Evolutionary conservation across 2,329 filamentous ascomycete genomes (phyloP).

Genomic region (Alternaria alternata): DNA sequence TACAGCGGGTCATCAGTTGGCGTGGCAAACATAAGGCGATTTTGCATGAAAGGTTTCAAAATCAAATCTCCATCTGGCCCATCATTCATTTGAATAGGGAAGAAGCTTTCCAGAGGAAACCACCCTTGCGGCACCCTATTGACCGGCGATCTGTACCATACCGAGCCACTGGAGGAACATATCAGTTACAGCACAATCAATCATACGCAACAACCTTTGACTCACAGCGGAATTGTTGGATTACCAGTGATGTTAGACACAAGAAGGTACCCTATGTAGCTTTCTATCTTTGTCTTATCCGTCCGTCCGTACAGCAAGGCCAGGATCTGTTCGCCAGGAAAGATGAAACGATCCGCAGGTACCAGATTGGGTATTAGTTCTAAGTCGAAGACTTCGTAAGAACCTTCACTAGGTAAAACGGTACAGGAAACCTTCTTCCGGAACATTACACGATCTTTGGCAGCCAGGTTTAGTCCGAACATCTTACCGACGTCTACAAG

Average conservation of each 20-base stretch:
- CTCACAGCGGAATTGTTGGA: background rate
- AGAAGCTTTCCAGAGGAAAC: background rate
- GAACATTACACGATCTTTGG: background rate
- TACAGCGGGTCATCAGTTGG: background rate
- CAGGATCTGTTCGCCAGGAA: background rate
- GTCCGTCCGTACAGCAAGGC: background rate
- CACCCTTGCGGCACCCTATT: background rate
- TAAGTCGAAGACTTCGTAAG: background rate
- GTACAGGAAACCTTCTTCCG: background rate
- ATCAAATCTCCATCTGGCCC: background rate
- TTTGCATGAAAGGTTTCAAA: background rate
- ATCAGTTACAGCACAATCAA: background rate
- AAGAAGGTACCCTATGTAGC: background rate
- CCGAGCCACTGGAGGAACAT: background rate
- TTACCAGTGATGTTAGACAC: background rate
- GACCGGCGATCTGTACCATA: background rate
- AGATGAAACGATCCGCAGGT: background rate
- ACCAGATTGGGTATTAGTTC: background rate
- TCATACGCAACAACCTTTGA: background rate
- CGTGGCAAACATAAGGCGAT: background rate
- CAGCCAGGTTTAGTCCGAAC: background rate
- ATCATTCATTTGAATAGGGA: background rate
- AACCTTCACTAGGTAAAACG: background rate
- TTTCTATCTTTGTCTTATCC: background rate
- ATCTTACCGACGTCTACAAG: constrained; percentile 6